These are phyloP conservation scores for Fraxinus floribunda DNA, from an alignment of 305 asterid species.

Conservation along the genomic window DNA sequence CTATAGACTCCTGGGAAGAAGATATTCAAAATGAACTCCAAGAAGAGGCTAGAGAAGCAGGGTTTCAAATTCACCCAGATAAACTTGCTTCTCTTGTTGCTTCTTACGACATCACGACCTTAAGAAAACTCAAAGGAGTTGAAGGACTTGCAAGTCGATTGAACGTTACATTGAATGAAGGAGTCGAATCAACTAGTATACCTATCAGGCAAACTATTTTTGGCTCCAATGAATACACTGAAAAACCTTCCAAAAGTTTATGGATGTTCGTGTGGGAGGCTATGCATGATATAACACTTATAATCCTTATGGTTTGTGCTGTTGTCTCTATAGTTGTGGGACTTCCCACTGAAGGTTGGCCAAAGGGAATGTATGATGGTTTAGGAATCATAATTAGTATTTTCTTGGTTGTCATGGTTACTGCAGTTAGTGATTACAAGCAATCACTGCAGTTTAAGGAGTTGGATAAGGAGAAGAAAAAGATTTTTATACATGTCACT, in stretches of 20 bases:
- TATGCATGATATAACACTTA: constrained; percentile 81
- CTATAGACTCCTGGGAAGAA: constrained; percentile 27
- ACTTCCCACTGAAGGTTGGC: constrained; percentile 97
- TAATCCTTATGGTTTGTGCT: constrained; percentile 84
- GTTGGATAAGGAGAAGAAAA: constrained; percentile 94
- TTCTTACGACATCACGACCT: constrained; percentile 68
- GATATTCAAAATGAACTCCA: constrained; percentile 51
- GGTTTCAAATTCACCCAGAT: constrained; percentile 72
- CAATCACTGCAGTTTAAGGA: constrained; percentile 93
- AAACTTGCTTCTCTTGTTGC: constrained; percentile 81
- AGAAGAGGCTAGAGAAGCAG: constrained; percentile 73
- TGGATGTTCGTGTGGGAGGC: constrained; percentile 97
- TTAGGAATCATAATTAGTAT: constrained; percentile 84
- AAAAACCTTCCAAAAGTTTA: constrained; percentile 83
- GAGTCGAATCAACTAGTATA: constrained; percentile 60
- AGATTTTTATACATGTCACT: constrained; percentile 75
- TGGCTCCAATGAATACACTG: constrained; percentile 76
- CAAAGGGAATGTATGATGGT: constrained; percentile 88
- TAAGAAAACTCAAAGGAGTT: constrained; percentile 66
- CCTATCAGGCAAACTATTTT: constrained; percentile 56
- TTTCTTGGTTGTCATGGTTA: constrained; percentile 76
- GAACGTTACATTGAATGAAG: constrained; percentile 64
- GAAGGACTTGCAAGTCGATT: constrained; percentile 69
- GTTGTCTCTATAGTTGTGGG: constrained; percentile 90
- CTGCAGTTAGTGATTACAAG: constrained; percentile 89